These are phyloP conservation scores for Zalaria obscura DNA, from an alignment of 2,329 filamentous ascomycete species.

Conservation along the genomic window DNA sequence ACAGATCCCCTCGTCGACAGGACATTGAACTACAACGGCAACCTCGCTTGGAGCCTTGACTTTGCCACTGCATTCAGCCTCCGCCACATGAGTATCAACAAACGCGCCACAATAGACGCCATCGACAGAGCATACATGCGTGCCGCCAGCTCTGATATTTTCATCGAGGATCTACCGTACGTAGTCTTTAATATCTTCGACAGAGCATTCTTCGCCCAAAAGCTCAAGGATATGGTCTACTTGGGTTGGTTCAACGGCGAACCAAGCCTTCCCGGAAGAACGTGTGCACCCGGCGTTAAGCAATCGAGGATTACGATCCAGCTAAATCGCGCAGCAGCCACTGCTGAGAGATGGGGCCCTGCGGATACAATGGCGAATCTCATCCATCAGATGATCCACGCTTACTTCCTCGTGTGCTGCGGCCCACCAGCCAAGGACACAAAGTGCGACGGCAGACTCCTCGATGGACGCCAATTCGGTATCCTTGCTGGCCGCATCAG, in stretches of 20 bases:
- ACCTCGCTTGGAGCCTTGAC: conserved; percentile 25
- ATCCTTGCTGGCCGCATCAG: conserved; percentile 24
- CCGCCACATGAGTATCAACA: conserved; percentile 15
- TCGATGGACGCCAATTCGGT: conserved; percentile 25
- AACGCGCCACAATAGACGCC: conserved; percentile 11
- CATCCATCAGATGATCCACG: conserved; percentile 32
- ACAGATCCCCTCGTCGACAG: conserved; percentile 8
- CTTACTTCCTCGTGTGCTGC: conserved; percentile 28
- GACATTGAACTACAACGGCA: conserved; percentile 10
- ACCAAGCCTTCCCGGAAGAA: conserved; percentile 18
- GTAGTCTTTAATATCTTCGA: conserved; percentile 23
- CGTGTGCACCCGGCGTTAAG: conserved; percentile 18
- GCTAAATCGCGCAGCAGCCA: conserved; percentile 14
- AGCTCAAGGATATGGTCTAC: conserved; percentile 23
- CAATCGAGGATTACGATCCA: conserved; percentile 21
- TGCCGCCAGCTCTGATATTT: conserved; percentile 7
- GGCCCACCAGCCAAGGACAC: conserved; percentile 18
- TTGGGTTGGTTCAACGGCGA: conserved; percentile 16
- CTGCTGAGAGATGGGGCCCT: conserved; percentile 13
- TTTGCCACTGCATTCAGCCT: conserved; percentile 27
- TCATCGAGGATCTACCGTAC: conserved; percentile 15
- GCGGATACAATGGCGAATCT: conserved; percentile 22
- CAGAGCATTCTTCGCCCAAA: conserved; percentile 20
- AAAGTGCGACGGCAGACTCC: conserved; percentile 19
- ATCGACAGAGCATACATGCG: conserved; percentile 13